These are phyloP conservation scores for Amaranthus cruentus DNA, from an alignment of 148 eudicot genomes.

Conservation along the genomic window DNA sequence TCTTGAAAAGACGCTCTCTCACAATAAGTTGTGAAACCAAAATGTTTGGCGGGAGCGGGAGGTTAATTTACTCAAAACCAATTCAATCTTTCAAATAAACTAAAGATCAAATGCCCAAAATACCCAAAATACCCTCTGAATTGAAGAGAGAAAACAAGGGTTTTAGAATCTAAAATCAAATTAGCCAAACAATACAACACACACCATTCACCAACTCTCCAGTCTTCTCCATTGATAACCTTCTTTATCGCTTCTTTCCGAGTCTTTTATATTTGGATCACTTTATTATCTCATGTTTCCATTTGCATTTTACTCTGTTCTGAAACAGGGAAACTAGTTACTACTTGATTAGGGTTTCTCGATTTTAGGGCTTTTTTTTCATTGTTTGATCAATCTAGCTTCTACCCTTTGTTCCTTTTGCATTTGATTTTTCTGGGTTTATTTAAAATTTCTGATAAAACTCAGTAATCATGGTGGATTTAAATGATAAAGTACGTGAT, in stretches of 20 bases:
- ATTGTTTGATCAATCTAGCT: slow-evolving; percentile 10
- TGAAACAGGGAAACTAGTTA: slow-evolving; percentile 8
- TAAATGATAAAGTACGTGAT: slow-evolving; percentile 66
- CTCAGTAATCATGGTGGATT: slow-evolving; percentile 54
- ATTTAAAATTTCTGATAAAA: slow-evolving; percentile 16
- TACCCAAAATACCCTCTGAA: not conserved
- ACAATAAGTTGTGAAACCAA: not conserved
- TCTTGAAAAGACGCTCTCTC: too few species aligned
- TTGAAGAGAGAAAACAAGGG: slow-evolving; percentile 23
- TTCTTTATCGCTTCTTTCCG: slow-evolving; percentile 20
- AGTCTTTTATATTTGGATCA: slow-evolving; percentile 12
- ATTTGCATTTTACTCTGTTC: not conserved
- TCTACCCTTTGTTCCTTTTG: slow-evolving; percentile 12
- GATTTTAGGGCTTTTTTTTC: not conserved
- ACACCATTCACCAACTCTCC: not conserved
- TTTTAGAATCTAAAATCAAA: not conserved
- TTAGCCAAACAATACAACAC: not conserved
- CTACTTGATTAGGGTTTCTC: not conserved
- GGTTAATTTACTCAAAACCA: not conserved
- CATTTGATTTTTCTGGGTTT: slow-evolving; percentile 33
- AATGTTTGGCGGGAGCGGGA: slow-evolving; percentile 33
- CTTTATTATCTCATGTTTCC: slow-evolving; percentile 1
- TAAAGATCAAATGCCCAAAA: not conserved
- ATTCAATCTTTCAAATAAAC: slow-evolving; percentile 8
- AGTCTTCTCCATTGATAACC: slow-evolving; percentile 10